Percentiles rank a stretch among this genome's conserved stretches.
Evolutionary conservation across 108 stramenopile genomes (phyloP).

Genomic region (Cyclotella distinguenda): DNA sequence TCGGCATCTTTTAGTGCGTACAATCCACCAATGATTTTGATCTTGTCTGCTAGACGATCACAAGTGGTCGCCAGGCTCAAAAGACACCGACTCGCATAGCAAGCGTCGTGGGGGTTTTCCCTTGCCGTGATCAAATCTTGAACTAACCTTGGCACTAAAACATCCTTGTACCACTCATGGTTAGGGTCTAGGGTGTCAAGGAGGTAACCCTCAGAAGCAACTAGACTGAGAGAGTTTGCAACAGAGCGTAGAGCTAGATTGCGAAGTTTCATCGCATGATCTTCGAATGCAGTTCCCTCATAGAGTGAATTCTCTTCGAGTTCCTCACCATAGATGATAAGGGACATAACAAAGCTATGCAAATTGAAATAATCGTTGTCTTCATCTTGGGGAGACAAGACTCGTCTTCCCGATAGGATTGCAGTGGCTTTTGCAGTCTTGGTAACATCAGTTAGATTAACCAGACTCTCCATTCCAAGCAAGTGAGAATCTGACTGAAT

Average conservation of each 20-base stretch:
- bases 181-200: conserved; percentile 32
- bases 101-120: conserved; percentile 59
- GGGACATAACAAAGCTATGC: conserved; percentile 53
- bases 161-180: conserved; percentile 57
- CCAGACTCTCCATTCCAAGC: conserved; percentile 70
- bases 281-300: conserved; percentile 31
- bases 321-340: conserved; percentile 47
- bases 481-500: conserved; percentile 52
- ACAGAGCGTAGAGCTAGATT: conserved; percentile 56
- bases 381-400: conserved; percentile 24
- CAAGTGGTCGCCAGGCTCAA: conserved; percentile 41
- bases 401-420: conserved; percentile 23
- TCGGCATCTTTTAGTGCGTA: conserved; percentile 50
- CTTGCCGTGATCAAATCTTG: conserved; percentile 52
- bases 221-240: conserved; percentile 54
- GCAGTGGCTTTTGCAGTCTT: conserved; percentile 60
- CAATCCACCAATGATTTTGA: conserved; percentile 39
- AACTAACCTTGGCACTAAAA: conserved; percentile 57
- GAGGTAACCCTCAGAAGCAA: conserved; percentile 40
- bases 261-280: conserved; percentile 42
- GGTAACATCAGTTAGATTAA: conserved; percentile 53
- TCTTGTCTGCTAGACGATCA: conserved; percentile 22
- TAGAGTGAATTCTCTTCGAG: conserved; percentile 29
- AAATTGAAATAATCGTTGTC: conserved; percentile 31
- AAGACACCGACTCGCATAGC: conserved; percentile 60